These are phyloP conservation scores for Trichothecium roseum DNA, from an alignment of 2,329 filamentous ascomycete genomes.

Conservation along the genomic window DNA sequence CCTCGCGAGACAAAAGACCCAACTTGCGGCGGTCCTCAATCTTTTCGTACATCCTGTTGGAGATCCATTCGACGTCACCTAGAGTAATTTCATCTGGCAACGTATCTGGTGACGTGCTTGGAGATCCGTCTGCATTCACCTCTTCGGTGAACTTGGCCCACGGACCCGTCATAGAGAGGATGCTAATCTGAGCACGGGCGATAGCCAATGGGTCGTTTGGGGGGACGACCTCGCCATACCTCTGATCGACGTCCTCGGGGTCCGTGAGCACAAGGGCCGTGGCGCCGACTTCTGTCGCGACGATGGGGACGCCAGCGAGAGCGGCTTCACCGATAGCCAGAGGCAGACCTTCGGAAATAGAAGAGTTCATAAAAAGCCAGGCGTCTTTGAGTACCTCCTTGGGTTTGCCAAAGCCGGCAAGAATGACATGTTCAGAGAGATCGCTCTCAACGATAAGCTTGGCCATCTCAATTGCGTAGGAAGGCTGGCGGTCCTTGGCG, in stretches of 20 bases:
- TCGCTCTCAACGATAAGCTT: constrained; percentile 47
- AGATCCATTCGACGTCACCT: constrained; percentile 41
- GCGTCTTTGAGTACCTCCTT: constrained; percentile 43
- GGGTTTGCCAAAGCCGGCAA: constrained; percentile 46
- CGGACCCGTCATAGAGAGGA: constrained; percentile 50
- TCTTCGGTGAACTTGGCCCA: constrained; percentile 51
- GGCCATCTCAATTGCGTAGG: constrained; percentile 48
- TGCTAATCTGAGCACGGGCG: constrained; percentile 50
- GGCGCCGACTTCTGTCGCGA: constrained; percentile 46
- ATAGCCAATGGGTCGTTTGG: constrained; percentile 52
- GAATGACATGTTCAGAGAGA: constrained; percentile 37
- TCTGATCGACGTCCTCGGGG: constrained; percentile 29
- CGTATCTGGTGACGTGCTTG: constrained; percentile 11
- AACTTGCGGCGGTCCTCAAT: constrained; percentile 42
- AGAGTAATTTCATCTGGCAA: constrained; percentile 29
- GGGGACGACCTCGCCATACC: constrained; percentile 52
- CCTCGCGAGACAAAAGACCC: constrained; percentile 46
- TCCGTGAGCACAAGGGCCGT: constrained; percentile 46
- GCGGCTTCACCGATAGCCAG: constrained; percentile 49
- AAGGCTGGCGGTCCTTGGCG: constrained; percentile 50
- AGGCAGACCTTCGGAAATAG: constrained; percentile 43
- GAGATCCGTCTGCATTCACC: constrained; percentile 15
- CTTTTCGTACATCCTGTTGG: constrained; percentile 50
- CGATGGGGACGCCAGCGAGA: constrained; percentile 42
- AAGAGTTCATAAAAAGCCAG: constrained; percentile 49